Percentiles rank a stretch among this genome's conserved stretches.
Evolutionary conservation across 2,329 filamentous ascomycete genomes (phyloP).

Genomic region (Pestalotiopsis sp.): DNA sequence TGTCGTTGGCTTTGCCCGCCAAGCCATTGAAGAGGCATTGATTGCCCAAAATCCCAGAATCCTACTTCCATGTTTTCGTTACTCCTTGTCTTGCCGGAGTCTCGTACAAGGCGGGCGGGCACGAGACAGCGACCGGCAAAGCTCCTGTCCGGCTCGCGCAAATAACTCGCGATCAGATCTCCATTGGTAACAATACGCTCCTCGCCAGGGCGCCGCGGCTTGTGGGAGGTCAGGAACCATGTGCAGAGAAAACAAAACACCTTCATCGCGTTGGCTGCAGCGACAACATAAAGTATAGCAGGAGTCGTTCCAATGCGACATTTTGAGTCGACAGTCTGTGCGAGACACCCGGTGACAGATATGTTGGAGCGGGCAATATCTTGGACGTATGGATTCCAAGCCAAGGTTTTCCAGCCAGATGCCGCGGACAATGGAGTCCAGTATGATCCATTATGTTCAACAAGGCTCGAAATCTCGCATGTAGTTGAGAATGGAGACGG

Average conservation of each 20-base stretch:
- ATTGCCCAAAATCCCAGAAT: slow-evolving; percentile 10
- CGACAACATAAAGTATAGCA: slow-evolving; percentile 5
- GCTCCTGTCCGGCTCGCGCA: slow-evolving; percentile 9
- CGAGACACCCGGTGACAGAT: slow-evolving; percentile 8
- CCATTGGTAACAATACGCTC: slow-evolving; percentile 14
- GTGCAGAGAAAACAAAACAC: slow-evolving; percentile 10
- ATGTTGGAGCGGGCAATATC: slow-evolving; percentile 5
- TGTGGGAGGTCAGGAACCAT: neutral
- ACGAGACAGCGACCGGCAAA: slow-evolving; percentile 13
- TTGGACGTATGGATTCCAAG: slow-evolving; percentile 2
- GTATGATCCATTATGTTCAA: neutral
- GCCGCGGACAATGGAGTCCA: slow-evolving; percentile 6
- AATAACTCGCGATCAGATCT: slow-evolving; percentile 14
- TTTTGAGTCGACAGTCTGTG: neutral
- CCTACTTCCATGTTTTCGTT: neutral
- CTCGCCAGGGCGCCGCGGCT: neutral
- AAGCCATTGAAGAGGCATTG: slow-evolving; percentile 9
- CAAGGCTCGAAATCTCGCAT: neutral
- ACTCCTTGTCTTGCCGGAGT: neutral
- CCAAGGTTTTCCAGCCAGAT: neutral
- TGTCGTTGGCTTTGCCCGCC: slow-evolving; percentile 3
- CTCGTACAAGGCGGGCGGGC: neutral
- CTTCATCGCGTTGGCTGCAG: slow-evolving; percentile 10
- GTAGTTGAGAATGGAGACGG: neutral
- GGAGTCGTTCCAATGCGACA: neutral